Evolutionary conservation across 345 rosid genomes (phyloP), one percentile per base, ranked within the genome.

Genomic region (Salix caprea): DNA sequence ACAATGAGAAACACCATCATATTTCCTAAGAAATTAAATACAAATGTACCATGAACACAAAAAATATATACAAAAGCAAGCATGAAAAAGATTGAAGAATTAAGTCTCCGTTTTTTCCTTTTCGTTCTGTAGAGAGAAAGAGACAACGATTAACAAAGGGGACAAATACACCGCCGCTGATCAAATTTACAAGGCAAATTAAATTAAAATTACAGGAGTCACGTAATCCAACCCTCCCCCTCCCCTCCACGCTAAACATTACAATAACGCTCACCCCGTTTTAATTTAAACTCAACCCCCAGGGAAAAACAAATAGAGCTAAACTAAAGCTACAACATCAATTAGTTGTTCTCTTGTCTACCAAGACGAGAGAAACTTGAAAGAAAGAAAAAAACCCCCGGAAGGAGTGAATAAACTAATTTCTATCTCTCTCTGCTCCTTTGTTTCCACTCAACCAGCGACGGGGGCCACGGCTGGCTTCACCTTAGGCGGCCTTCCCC

Each of bases 401-500:
- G 11, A 69, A 81, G 74, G 69, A 37, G 65, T 66, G 70, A 48
- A 65, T 67, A 66, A 75, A 71, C 71, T 32, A 50, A 73, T 61
- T 67, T 39, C n/a, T 74, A 46, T 26, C 44, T 14, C 60, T 26
- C 7, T 24, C 44, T 44, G 60, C 42, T 23, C 23, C 32, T 6
- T 36, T 9, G 2, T 3, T 32, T 34, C 14, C 40, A 15, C 69
- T 90, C 84, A 89, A 46, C 90, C 89, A 10, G 91, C 96, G 15
- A 90, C 90, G 28, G 94, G 91, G 6, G 82, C 87, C n/a, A 88
- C 89, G 24, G 80, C 87, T 12, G 94, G 89, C 85, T 92, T 92
- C 79, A 84, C 94, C 80, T 94, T 94, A 7, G 94, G 92, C 42
- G 97, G 98, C 37, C 97, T 82, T 16, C 97, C 96, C 61, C 96